phyloP scores from a whole-genome alignment of 371 early-diverging fungal species.

The Mycotypha africana region DNA sequence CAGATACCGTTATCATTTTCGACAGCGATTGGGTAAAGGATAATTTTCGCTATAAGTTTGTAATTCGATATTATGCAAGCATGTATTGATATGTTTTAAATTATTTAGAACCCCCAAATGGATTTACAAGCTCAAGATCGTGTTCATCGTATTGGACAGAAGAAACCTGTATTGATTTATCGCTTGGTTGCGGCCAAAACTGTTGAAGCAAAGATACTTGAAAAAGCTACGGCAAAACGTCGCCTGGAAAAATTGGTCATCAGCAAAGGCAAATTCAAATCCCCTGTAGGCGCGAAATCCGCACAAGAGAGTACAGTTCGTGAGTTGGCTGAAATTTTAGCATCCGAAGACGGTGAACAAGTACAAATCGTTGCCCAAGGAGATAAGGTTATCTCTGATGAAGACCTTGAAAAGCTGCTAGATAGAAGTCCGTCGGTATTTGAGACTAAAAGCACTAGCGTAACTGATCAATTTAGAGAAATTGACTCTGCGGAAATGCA shows the following conservation, averaged over 20 bases:
- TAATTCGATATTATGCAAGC: background rate
- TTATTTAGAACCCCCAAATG: slow-evolving; percentile 86
- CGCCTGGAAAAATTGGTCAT: slow-evolving; percentile 88
- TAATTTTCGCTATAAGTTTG: background rate
- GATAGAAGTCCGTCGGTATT: slow-evolving; percentile 64
- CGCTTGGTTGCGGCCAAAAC: slow-evolving; percentile 84
- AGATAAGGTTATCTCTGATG: slow-evolving; percentile 65
- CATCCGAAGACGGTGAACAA: slow-evolving; percentile 60
- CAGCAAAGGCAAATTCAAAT: slow-evolving; percentile 71
- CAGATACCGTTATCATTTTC: slow-evolving; percentile 92
- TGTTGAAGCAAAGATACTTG: slow-evolving; percentile 78
- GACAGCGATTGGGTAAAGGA: slow-evolving; percentile 89
- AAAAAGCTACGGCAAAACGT: slow-evolving; percentile 78
- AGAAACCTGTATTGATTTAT: slow-evolving; percentile 86
- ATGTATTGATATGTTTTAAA: background rate
- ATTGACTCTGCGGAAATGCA: slow-evolving; percentile 33
- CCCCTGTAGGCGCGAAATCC: slow-evolving; percentile 22
- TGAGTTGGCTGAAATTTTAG: slow-evolving; percentile 74
- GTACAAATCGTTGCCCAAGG: slow-evolving; percentile 59
- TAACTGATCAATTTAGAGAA: slow-evolving; percentile 36
- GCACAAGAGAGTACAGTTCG: slow-evolving; percentile 33
- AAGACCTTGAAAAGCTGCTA: slow-evolving; percentile 62
- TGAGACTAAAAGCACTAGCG: slow-evolving; percentile 23
- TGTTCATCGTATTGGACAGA: slow-evolving; percentile 96
- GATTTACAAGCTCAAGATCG: slow-evolving; percentile 97